Conservation (phyloP, 225 moss, liverwort and hornwort species). For the Antitrichia curtipendula region DNA sequence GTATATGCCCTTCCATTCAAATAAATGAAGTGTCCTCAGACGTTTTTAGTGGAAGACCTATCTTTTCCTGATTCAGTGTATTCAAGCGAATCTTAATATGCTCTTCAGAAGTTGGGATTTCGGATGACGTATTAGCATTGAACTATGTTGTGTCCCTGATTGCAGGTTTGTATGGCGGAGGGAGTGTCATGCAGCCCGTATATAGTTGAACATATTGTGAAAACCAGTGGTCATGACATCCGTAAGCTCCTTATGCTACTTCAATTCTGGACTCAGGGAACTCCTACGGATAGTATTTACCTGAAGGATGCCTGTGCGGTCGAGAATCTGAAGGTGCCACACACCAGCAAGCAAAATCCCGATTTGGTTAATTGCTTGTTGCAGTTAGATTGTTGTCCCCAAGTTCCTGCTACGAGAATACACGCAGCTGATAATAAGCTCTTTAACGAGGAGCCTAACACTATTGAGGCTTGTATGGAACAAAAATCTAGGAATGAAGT, state of each 20-base stretch:
- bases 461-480: neutral
- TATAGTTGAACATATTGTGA: constrained; percentile 48
- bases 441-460: neutral
- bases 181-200: constrained; percentile 40
- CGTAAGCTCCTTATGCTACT: constrained; percentile 72
- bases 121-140: neutral
- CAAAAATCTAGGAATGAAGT: neutral
- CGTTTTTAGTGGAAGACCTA: neutral
- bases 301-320: neutral
- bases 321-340: neutral
- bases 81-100: neutral
- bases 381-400: constrained; percentile 52
- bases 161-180: constrained; percentile 73
- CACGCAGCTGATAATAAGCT: neutral
- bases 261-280: constrained; percentile 76
- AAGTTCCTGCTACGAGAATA: constrained; percentile 26
- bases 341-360: constrained; percentile 2
- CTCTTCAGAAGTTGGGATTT: neutral
- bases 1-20: neutral
- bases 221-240: constrained; percentile 53
- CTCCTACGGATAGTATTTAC: neutral
- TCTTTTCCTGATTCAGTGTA: neutral
- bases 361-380: constrained; percentile 33
- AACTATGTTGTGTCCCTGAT: neutral
- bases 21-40: neutral